Evolutionary conservation across 2,329 filamentous ascomycete species (phyloP).

Genomic region (Hypoxylon sp.): DNA sequence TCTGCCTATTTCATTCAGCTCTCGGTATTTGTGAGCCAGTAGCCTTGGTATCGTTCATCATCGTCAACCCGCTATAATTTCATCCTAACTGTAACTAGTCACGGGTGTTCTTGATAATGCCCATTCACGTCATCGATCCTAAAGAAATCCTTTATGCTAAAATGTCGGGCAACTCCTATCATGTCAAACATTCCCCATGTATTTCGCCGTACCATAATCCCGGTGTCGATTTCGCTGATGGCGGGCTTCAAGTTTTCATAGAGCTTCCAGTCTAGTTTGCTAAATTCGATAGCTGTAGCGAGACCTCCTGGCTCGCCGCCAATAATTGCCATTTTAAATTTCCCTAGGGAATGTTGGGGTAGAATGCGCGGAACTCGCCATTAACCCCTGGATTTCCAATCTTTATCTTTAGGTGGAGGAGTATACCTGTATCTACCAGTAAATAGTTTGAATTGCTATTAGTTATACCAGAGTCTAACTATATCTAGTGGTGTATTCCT

Average conservation of each 20-base stretch:
- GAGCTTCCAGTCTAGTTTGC: not conserved
- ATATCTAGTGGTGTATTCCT: not conserved
- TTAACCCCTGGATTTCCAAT: not conserved
- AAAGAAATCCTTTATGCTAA: not conserved
- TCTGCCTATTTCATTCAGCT: not conserved
- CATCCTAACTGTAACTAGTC: not conserved
- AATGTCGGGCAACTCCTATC: not conserved
- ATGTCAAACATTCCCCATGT: not conserved
- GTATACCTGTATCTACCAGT: not conserved
- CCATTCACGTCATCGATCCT: not conserved
- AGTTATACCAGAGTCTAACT: not conserved
- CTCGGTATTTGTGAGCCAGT: not conserved
- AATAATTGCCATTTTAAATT: not conserved
- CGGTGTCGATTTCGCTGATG: not conserved
- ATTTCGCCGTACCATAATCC: not conserved
- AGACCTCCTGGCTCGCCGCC: not conserved
- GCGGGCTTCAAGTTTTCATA: not conserved
- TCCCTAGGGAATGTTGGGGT: too few species aligned
- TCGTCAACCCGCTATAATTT: not conserved
- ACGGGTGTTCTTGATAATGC: not conserved
- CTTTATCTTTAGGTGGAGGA: not conserved
- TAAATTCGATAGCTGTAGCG: not conserved
- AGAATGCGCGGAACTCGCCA: not conserved
- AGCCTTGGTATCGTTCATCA: not conserved
- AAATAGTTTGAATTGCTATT: not conserved